Percentiles rank a stretch among this genome's conserved stretches.
Evolutionary conservation across 2,329 filamentous ascomycete species (phyloP).

Genomic region (Aspergillus chevalieri): DNA sequence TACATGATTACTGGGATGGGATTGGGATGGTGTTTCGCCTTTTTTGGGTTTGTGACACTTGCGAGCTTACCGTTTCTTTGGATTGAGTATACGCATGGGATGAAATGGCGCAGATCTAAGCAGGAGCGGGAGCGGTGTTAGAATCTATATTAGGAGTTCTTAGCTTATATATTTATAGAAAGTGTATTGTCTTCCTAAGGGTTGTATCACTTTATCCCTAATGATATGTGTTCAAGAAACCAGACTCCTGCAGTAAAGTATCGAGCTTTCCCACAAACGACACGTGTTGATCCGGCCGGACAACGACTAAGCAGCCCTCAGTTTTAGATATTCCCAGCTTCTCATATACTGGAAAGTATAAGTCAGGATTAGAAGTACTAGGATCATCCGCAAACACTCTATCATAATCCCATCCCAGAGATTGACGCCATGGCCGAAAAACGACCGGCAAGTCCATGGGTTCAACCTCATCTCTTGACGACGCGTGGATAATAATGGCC

Average conservation of each 20-base stretch:
- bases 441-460: slow-evolving; percentile 9
- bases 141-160: no score
- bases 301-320: slow-evolving; percentile 11
- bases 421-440: slow-evolving; percentile 12
- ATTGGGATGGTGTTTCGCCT: slow-evolving; percentile 23
- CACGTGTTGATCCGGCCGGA: slow-evolving; percentile 19
- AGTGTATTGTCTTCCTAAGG: no score
- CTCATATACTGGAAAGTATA: slow-evolving; percentile 3
- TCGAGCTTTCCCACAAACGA: slow-evolving; percentile 11
- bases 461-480: slow-evolving; percentile 1
- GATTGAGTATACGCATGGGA: not conserved
- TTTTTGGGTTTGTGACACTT: slow-evolving; percentile 15
- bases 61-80: not conserved
- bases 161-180: no score
- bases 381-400: slow-evolving; percentile 12
- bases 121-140: not conserved
- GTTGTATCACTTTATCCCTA: no score
- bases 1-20: slow-evolving; percentile 21
- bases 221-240: no score
- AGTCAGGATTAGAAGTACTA: not conserved
- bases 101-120: not conserved
- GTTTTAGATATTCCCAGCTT: slow-evolving; percentile 10
- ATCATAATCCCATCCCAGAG: slow-evolving; percentile 13
- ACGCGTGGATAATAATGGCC: slow-evolving; percentile 10
- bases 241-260: not conserved